Evolutionary conservation across 2,329 filamentous ascomycete species (phyloP).

Genomic region (Mariannaea sp.): DNA sequence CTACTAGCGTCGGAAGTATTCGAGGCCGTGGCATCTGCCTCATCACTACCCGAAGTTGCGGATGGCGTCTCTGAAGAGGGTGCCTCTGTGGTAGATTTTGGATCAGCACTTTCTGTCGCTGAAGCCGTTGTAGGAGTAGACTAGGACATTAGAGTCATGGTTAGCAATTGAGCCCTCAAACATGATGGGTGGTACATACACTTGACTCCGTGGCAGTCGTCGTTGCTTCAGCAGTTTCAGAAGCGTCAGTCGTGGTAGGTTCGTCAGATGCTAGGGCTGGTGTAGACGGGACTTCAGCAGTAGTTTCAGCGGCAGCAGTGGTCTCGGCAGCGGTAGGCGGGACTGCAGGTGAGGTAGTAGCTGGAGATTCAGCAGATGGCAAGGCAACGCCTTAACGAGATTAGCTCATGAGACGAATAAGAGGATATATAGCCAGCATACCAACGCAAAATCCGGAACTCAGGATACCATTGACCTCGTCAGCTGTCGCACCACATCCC

Average conservation of each 20-base stretch:
- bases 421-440: slow-evolving; percentile 14
- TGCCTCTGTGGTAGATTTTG: not conserved
- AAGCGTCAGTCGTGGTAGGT: slow-evolving; percentile 15
- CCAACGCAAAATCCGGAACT: slow-evolving; percentile 31
- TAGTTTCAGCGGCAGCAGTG: slow-evolving; percentile 6
- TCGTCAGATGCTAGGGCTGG: slow-evolving; percentile 13
- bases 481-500: slow-evolving; percentile 32
- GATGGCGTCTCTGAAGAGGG: slow-evolving; percentile 22
- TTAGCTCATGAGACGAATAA: slow-evolving; percentile 12
- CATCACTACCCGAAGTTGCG: slow-evolving; percentile 19
- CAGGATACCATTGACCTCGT: slow-evolving; percentile 29
- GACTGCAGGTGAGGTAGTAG: not conserved
- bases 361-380: slow-evolving; percentile 14
- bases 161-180: slow-evolving; percentile 9
- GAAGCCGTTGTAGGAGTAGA: slow-evolving; percentile 18
- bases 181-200: slow-evolving; percentile 18
- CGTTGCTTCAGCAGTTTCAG: slow-evolving; percentile 5
- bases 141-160: slow-evolving; percentile 1
- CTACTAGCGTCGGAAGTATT: slow-evolving; percentile 16
- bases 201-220: slow-evolving; percentile 17
- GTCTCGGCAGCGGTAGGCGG: slow-evolving; percentile 4
- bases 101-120: slow-evolving; percentile 13
- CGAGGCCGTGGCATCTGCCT: slow-evolving; percentile 24
- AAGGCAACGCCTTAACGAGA: slow-evolving; percentile 16
- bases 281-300: slow-evolving; percentile 4